phyloP scores from a whole-genome alignment of 163 green algal genomes.

The Scenedesmus sp. region DNA sequence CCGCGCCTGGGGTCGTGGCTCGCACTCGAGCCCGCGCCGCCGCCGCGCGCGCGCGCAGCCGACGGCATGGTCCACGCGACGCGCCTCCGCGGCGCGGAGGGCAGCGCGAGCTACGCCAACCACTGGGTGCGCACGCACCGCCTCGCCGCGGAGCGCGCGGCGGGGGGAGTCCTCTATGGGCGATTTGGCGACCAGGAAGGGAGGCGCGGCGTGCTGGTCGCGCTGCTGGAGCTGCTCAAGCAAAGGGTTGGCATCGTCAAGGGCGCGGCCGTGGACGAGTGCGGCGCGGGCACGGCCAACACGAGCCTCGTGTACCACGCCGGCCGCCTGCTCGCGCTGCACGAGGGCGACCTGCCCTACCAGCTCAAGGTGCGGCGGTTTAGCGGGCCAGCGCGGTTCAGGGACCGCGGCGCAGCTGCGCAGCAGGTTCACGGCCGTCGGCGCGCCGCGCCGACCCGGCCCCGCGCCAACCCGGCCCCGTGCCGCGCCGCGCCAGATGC shows the following conservation, averaged over 20 bases:
- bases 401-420: not conserved
- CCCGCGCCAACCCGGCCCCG: no score
- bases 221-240: constrained; percentile 49
- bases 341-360: constrained; percentile 87
- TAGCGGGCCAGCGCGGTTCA: not conserved
- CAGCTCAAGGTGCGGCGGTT: constrained; percentile 14
- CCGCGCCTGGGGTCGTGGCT: no score
- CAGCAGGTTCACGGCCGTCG: not conserved
- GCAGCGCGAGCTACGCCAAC: constrained; percentile 68
- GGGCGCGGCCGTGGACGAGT: not conserved
- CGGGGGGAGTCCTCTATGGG: constrained; percentile 23
- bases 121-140: constrained; percentile 65
- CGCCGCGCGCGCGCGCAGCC: no score
- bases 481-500: no score
- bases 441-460: no score
- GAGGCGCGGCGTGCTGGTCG: constrained; percentile 45
- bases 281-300: constrained; percentile 77
- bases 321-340: constrained; percentile 77
- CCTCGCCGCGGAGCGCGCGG: constrained; percentile 55
- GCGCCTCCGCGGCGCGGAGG: constrained; percentile 61
- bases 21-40: no score
- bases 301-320: constrained; percentile 84
- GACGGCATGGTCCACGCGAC: constrained; percentile 74
- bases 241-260: constrained; percentile 9
- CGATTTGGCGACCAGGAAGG: constrained; percentile 58